Evolutionary conservation across 345 rosid genomes (phyloP).

Genomic region (Lumnitzera littorea): DNA sequence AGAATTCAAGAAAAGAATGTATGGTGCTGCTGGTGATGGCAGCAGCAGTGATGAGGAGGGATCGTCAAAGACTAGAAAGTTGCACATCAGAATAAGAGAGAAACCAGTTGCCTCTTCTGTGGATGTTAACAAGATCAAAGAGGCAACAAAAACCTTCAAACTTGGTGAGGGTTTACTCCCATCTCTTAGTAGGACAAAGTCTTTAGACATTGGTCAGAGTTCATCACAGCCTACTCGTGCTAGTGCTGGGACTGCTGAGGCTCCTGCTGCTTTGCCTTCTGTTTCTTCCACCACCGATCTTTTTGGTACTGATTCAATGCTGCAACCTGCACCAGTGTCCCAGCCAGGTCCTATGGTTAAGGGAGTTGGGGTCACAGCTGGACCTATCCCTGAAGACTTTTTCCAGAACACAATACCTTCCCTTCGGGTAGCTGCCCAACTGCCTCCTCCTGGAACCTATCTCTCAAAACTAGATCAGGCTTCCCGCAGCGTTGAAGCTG

Average conservation of each 20-base stretch:
- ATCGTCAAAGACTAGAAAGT: constrained; percentile 50
- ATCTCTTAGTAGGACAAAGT: constrained; percentile 59
- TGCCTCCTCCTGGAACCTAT: constrained; percentile 87
- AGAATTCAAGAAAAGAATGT: constrained; percentile 94
- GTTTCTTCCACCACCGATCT: constrained; percentile 56
- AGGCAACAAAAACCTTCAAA: constrained; percentile 78
- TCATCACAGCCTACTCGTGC: constrained; percentile 40
- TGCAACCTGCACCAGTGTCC: constrained; percentile 35
- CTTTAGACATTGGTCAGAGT: constrained; percentile 54
- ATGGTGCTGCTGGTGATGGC: constrained; percentile 66
- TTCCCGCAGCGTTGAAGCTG: constrained; percentile 36
- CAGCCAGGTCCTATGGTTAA: constrained; percentile 43
- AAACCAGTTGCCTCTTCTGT: constrained; percentile 68
- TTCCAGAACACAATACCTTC: constrained; percentile 90
- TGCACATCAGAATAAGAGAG: constrained; percentile 88
- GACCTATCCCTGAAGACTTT: constrained; percentile 93
- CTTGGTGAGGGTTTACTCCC: constrained; percentile 82
- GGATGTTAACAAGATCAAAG: constrained; percentile 91
- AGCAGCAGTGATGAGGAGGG: constrained; percentile 98
- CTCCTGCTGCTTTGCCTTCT: constrained; percentile 1
- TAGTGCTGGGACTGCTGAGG: constrained; percentile 1
- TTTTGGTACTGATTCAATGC: constrained; percentile 53
- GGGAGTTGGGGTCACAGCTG: constrained; percentile 41
- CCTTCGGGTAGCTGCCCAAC: constrained; percentile 68
- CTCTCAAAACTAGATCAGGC: constrained; percentile 67